These are phyloP conservation scores for Pseudomicrostroma phylloplanum DNA, from an alignment of 1,284 basidiomycete genomes.

Conservation along the genomic window DNA sequence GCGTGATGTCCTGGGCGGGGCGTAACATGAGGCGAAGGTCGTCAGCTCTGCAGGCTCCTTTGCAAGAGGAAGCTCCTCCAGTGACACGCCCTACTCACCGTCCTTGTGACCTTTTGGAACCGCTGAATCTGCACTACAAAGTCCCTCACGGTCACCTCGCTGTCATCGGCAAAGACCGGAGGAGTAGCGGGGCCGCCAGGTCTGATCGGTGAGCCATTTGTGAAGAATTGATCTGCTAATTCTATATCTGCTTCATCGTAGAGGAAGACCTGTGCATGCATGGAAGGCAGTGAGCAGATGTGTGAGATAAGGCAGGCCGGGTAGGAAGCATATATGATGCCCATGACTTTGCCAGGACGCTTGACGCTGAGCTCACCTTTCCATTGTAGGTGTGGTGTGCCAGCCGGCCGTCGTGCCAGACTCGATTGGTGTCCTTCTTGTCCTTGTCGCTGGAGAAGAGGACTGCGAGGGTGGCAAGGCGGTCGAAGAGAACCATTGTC, in stretches of 20 bases:
- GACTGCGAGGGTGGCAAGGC: background rate
- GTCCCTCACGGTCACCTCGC: background rate
- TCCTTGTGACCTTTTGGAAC: background rate
- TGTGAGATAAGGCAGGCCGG: background rate
- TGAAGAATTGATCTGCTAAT: background rate
- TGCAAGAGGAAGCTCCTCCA: no score
- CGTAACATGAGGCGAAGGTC: background rate
- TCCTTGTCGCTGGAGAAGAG: slow-evolving; percentile 1
- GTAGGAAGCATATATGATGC: background rate
- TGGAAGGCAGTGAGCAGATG: no score
- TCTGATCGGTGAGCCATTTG: background rate
- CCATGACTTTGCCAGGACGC: background rate
- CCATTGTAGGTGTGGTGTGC: slow-evolving; percentile 5
- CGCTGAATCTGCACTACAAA: background rate
- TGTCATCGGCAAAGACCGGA: background rate
- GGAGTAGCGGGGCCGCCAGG: background rate
- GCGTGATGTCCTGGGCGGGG: background rate
- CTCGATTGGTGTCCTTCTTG: slow-evolving; percentile 3
- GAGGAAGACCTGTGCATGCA: slow-evolving; percentile 3
- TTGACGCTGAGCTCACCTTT: background rate
- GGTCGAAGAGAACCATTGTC: background rate
- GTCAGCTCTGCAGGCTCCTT: no score
- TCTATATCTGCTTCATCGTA: slow-evolving; percentile 5
- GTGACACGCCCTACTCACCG: background rate
- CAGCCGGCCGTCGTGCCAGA: slow-evolving; percentile 1